phyloP scores from a whole-genome alignment of 1,284 basidiomycete genomes.

The Wallemia ichthyophaga region DNA sequence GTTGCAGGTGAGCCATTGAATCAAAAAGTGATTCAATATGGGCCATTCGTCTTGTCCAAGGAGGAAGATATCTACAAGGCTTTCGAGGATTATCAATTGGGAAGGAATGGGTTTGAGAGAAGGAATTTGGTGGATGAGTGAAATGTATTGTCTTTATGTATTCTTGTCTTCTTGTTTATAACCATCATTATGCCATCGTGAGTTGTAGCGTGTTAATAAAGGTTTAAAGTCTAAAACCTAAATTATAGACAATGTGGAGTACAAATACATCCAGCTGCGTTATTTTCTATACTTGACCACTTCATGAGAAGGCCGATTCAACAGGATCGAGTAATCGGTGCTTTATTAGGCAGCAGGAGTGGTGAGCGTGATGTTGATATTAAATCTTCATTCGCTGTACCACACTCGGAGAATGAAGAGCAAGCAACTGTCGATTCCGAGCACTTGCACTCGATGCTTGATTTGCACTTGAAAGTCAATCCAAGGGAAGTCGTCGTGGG shows the following conservation, averaged over 20 bases:
- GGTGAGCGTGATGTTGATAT: constrained; percentile 38
- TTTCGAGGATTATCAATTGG: constrained; percentile 45
- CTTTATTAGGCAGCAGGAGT: constrained; percentile 55
- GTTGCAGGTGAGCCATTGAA: constrained; percentile 66
- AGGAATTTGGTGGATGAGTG: constrained; percentile 56
- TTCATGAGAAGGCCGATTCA: constrained; percentile 58
- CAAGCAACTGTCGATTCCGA: constrained; percentile 88
- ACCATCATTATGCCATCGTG: no score
- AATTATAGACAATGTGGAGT: constrained; percentile 17
- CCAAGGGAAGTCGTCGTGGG: constrained; percentile 67
- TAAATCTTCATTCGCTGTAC: constrained; percentile 53
- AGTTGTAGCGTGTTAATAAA: no score
- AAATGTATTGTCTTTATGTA: constrained; percentile 20
- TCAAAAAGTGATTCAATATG: constrained; percentile 45
- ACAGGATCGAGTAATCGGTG: constrained; percentile 81
- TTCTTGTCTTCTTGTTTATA: no score
- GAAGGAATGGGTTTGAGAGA: constrained; percentile 65
- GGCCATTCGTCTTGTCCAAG: constrained; percentile 39
- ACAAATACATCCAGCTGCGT: constrained; percentile 64
- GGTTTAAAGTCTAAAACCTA: no score
- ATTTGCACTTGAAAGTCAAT: constrained; percentile 53
- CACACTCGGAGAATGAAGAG: constrained; percentile 69
- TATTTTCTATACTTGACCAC: constrained; percentile 90
- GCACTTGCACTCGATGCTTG: constrained; percentile 77
- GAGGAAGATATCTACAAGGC: constrained; percentile 53